phyloP scores from a whole-genome alignment of 2,329 filamentous ascomycete species.

The Trichoderma atroviride region DNA sequence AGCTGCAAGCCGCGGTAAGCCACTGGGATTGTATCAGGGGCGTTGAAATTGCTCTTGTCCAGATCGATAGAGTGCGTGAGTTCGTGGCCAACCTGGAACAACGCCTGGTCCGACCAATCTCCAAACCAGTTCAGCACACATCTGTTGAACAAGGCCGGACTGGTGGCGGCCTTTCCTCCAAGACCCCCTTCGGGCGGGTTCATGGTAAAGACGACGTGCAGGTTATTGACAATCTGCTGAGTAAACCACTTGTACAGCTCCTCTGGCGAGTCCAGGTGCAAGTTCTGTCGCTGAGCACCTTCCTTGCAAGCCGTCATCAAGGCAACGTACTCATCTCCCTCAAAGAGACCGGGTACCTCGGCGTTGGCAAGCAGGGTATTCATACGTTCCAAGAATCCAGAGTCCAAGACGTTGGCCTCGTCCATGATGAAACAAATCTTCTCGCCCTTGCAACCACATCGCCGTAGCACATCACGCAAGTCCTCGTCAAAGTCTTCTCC shows the following conservation, averaged over 20 bases:
- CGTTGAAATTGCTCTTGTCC: conserved; percentile 80
- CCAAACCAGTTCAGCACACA: conserved; percentile 99
- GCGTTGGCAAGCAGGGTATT: conserved; percentile 98
- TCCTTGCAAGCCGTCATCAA: conserved; percentile 99
- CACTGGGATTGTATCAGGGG: conserved; percentile 89
- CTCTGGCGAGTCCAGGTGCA: conserved; percentile 95
- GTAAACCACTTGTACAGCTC: conserved; percentile 99
- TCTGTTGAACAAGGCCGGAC: conserved; percentile 97
- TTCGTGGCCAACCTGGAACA: conserved; percentile 96
- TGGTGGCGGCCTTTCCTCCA: conserved; percentile 94
- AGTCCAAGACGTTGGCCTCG: conserved; percentile 97
- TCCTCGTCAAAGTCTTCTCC: conserved; percentile 99
- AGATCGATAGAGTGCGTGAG: conserved; percentile 96
- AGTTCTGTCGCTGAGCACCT: conserved; percentile 91
- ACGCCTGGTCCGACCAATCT: conserved; percentile 98
- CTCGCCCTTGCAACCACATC: conserved; percentile 96
- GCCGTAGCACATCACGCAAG: conserved; percentile 85
- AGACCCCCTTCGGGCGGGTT: conserved; percentile 96
- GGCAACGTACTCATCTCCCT: conserved; percentile 98
- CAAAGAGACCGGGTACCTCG: conserved; percentile 97
- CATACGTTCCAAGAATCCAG: conserved; percentile 98
- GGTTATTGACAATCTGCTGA: conserved; percentile 96
- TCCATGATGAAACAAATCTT: conserved; percentile 99
- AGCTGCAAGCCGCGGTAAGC: conserved; percentile 84
- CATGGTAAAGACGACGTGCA: conserved; percentile 99